Base-by-base conservation (phyloP, 2,329 filamentous ascomycete genomes). In the Penicillium sp. region DNA sequence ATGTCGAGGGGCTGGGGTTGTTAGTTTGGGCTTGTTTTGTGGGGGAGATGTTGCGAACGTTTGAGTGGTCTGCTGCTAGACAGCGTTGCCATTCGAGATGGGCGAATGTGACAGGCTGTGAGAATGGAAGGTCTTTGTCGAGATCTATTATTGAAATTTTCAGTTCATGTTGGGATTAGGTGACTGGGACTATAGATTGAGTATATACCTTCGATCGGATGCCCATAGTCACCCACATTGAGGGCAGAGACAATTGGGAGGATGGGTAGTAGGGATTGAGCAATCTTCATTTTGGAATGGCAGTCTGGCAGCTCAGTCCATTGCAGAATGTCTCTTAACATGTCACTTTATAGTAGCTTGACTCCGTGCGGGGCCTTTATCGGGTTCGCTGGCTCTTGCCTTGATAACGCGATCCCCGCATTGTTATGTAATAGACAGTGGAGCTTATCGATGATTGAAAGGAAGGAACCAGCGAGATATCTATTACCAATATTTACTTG, bases 121-220 rank as follows among this genome's bases (percentile, higher is more conserved):
- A 69, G 43, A 70, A 70, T 19, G 68, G 68, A 5, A 69, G 68
- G 35, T 70, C 67, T 33, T 64, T 66, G 53, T 69, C 66, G 14
- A 70, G 66, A 41, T 70, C 63, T 65, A 35, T 11, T 10, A 11
- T 6, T 10, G 14, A 6, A 10, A 2, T n/a, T 37, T 39, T n/a
- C n/a, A 39, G 16, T 39, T 19, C 19, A 41, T 22, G 16, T 13
- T 31, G 35, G n/a, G n/a, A 10, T 4, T 3, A 14, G 11, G 5
- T 39, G 3, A n/a, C 9, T 41, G 5, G 19, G 13, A 5, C 39
- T 11, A 9, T 21, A 21, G 37, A 13, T 22, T 3, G 5, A 22
- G 10, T 19, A 37, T 21, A 21, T 37, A 63, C 61, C 63, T 53
- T 69, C 64, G 10, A 68, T 58, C 1, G 64, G 59, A 44, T 66